Conservation (phyloP, 2,329 filamentous ascomycete species). For the Cadophora malorum region DNA sequence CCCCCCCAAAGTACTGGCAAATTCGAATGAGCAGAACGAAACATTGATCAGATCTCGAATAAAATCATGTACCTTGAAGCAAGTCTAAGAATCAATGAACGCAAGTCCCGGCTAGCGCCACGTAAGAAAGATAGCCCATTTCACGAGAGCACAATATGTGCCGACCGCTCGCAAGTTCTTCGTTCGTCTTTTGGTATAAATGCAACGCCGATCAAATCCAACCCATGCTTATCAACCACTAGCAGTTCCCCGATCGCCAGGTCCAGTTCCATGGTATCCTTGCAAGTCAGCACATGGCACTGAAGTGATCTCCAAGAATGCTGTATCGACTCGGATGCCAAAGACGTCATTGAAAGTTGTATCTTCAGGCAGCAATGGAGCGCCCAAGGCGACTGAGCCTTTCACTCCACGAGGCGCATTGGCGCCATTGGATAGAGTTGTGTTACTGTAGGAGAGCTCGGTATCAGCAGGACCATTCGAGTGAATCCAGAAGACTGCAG, state of each 20-base stretch:
- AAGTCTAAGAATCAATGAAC: too few species aligned
- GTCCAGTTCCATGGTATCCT: constrained; percentile 31
- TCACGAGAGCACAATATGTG: too few species aligned
- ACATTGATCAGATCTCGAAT: too few species aligned
- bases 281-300: constrained; percentile 39
- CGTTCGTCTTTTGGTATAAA: neutral
- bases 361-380: constrained; percentile 42
- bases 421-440: constrained; percentile 47
- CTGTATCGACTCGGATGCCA: constrained; percentile 47
- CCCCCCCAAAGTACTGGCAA: too few species aligned
- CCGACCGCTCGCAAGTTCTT: neutral
- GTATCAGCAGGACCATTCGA: neutral
- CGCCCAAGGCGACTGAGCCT: constrained; percentile 44
- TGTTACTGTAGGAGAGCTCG: constrained; percentile 44
- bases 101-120: neutral
- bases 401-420: constrained; percentile 46
- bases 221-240: neutral
- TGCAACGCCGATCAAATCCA: neutral
- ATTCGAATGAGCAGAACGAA: too few species aligned
- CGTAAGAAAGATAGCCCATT: too few species aligned
- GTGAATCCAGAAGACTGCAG: neutral
- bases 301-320: constrained; percentile 51
- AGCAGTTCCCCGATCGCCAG: constrained; percentile 14
- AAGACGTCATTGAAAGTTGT: constrained; percentile 37
- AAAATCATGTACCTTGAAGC: too few species aligned